These are phyloP conservation scores for Flueggea neowawraea DNA, from an alignment of 441 rosid genomes.

Conservation along the genomic window DNA sequence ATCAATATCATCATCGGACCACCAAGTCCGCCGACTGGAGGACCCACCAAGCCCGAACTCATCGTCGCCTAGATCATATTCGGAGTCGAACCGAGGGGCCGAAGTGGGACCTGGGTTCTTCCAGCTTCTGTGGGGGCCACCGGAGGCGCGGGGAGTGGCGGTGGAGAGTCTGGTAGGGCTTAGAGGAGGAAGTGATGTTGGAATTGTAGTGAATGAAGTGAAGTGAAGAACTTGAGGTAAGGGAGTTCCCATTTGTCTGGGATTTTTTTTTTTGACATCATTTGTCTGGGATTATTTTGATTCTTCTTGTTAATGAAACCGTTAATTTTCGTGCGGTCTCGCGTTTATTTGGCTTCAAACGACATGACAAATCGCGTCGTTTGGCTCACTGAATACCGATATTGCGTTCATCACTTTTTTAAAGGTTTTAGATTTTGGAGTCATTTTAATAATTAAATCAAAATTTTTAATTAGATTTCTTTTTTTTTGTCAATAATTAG, in stretches of 20 bases:
- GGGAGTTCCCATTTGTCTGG: not conserved
- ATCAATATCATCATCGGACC: conserved; percentile 33
- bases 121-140: not conserved
- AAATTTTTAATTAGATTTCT: too few species aligned
- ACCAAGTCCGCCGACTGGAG: conserved; percentile 45
- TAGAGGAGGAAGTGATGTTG: not conserved
- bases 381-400: too few species aligned
- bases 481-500: too few species aligned
- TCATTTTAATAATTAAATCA: too few species aligned
- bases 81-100: not conserved
- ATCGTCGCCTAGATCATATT: conserved; percentile 11
- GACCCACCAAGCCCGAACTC: conserved; percentile 28
- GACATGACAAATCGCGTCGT: too few species aligned
- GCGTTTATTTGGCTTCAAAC: too few species aligned
- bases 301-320: too few species aligned
- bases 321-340: too few species aligned
- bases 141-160: not conserved
- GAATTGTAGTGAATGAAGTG: not conserved
- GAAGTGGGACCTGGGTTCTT: not conserved
- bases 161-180: not conserved
- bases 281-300: too few species aligned
- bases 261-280: not conserved
- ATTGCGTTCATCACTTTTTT: too few species aligned
- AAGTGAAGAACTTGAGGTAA: not conserved
- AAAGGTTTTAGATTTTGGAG: too few species aligned